Evolutionary conservation across 1,284 basidiomycete species (phyloP).

Genomic region (Spongispora temasekensis): DNA sequence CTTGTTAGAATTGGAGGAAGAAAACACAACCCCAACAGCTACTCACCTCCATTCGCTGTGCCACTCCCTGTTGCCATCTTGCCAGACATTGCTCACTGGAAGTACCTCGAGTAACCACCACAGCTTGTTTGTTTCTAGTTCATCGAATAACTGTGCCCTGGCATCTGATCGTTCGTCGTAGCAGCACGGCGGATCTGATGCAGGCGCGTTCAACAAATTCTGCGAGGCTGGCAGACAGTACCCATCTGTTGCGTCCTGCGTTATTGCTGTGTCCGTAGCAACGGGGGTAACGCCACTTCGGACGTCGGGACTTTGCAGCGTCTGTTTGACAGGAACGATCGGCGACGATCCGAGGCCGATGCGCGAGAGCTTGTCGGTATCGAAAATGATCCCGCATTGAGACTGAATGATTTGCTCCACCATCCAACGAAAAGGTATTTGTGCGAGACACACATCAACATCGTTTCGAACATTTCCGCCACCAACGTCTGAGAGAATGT

Average conservation of each 20-base stretch:
- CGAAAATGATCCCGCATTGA: slow-evolving; percentile 56
- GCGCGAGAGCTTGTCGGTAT: slow-evolving; percentile 40
- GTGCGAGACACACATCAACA: slow-evolving; percentile 45
- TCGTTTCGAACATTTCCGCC: slow-evolving; percentile 57
- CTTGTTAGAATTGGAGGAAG: too few species aligned
- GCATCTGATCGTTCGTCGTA: slow-evolving; percentile 27
- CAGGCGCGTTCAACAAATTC: too few species aligned
- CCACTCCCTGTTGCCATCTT: slow-evolving; percentile 31
- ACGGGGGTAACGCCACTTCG: not conserved
- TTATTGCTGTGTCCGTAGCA: not conserved
- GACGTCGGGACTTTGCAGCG: not conserved
- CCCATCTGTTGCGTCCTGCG: too few species aligned
- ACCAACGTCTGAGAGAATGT: slow-evolving; percentile 56
- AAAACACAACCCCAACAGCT: too few species aligned
- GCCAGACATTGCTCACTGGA: slow-evolving; percentile 28
- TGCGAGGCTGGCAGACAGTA: too few species aligned
- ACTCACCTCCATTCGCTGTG: slow-evolving; percentile 28
- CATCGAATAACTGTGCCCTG: slow-evolving; percentile 30
- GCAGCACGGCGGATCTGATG: too few species aligned
- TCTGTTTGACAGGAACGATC: not conserved
- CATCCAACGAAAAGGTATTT: slow-evolving; percentile 77
- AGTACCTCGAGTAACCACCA: slow-evolving; percentile 37
- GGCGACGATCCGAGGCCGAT: slow-evolving; percentile 38
- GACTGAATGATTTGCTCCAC: slow-evolving; percentile 51
- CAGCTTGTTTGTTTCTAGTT: slow-evolving; percentile 12